phyloP scores from a whole-genome alignment of 2,329 filamentous ascomycete species.

The Talaromyces sp. region DNA sequence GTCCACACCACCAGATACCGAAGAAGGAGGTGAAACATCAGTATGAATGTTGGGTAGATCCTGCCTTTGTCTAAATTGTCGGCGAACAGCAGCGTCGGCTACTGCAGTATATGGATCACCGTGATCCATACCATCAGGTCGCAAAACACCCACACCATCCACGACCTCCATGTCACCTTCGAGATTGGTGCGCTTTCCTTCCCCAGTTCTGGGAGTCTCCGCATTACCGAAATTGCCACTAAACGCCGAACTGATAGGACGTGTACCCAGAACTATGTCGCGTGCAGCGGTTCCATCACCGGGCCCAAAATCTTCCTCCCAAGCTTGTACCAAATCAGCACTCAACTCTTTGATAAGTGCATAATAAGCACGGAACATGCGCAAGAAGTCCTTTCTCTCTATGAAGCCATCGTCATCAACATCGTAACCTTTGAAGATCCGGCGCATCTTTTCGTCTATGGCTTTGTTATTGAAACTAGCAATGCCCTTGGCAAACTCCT shows the following conservation, averaged over 20 bases:
- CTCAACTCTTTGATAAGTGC: constrained; percentile 86
- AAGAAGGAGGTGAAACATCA: constrained; percentile 15
- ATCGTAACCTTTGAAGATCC: constrained; percentile 86
- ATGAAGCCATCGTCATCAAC: constrained; percentile 85
- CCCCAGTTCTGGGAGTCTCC: constrained; percentile 58
- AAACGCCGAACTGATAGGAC: constrained; percentile 75
- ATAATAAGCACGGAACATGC: constrained; percentile 91
- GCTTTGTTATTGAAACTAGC: constrained; percentile 60
- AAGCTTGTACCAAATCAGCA: constrained; percentile 71
- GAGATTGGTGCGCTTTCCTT: constrained; percentile 63
- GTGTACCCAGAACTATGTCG: constrained; percentile 70
- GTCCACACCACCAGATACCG: constrained; percentile 3
- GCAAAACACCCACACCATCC: constrained; percentile 59
- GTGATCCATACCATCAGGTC: constrained; percentile 59
- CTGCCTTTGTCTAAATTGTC: constrained; percentile 18
- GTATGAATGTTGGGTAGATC: constrained; percentile 16
- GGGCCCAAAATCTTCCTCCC: constrained; percentile 74
- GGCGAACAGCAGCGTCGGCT: constrained; percentile 43
- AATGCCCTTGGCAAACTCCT: constrained; percentile 83
- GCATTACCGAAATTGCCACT: constrained; percentile 65
- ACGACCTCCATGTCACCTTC: constrained; percentile 64
- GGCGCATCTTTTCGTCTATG: constrained; percentile 63
- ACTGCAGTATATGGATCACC: constrained; percentile 61
- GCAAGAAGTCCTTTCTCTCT: constrained; percentile 78
- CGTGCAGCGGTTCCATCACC: constrained; percentile 60